phyloP scores from a whole-genome alignment of 371 early-diverging fungal genomes.

The Actinomucor elegans region DNA sequence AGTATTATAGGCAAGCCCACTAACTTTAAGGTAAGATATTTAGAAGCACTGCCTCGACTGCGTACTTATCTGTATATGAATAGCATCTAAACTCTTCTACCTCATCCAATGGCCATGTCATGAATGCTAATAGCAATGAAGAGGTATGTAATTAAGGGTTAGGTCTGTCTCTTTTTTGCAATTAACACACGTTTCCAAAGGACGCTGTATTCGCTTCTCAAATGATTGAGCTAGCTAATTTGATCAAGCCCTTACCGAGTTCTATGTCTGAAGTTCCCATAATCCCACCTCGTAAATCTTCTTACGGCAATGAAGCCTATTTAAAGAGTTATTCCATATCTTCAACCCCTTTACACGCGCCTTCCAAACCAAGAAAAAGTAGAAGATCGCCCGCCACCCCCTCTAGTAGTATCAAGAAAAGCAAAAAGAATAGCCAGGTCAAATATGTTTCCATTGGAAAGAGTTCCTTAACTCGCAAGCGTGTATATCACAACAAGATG shows the following conservation, averaged over 20 bases:
- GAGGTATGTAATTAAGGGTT: too few relatives aligned
- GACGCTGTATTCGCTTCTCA: not conserved
- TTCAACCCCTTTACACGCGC: not conserved
- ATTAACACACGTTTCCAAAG: too few relatives aligned
- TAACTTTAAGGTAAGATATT: slow-evolving; percentile 15
- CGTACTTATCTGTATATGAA: not conserved
- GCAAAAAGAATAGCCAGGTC: not conserved
- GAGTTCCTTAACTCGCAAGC: slow-evolving; percentile 4
- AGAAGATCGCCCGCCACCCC: not conserved
- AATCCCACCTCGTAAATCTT: slow-evolving; percentile 4
- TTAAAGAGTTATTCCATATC: too few relatives aligned
- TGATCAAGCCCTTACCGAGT: slow-evolving; percentile 6
- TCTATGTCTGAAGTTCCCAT: not conserved
- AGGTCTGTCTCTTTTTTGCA: too few relatives aligned
- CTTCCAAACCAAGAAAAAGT: not conserved
- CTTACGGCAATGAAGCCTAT: not conserved
- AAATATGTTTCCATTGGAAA: slow-evolving; percentile 7
- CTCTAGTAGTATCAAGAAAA: not conserved
- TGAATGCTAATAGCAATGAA: not conserved
- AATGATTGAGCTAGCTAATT: not conserved
- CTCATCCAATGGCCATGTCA: not conserved
- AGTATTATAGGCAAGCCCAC: slow-evolving; percentile 25
- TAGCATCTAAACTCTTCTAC: slow-evolving; percentile 9
- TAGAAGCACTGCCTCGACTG: not conserved
- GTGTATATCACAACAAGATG: not conserved